phyloP scores from a whole-genome alignment of 2,329 filamentous ascomycete species.

The Trichoderma endophyticum region DNA sequence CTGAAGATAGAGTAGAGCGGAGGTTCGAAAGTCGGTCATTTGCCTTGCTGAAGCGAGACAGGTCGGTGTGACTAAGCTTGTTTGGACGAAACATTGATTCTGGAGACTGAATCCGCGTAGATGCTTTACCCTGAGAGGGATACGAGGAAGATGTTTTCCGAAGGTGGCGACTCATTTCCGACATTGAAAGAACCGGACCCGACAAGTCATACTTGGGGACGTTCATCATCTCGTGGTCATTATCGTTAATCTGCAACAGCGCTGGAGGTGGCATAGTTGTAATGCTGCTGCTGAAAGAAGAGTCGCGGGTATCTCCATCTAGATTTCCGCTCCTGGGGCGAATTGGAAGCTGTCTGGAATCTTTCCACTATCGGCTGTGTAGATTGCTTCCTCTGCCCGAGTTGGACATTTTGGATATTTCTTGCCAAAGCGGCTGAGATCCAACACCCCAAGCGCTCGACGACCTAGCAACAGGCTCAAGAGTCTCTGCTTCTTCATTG shows the following conservation, averaged over 20 bases:
- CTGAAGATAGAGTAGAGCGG: conserved; percentile 22
- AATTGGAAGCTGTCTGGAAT: background rate
- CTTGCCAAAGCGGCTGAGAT: conserved; percentile 19
- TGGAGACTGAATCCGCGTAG: conserved; percentile 30
- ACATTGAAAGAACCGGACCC: background rate
- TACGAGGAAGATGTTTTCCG: conserved; percentile 35
- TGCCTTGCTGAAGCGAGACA: conserved; percentile 30
- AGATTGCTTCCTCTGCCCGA: background rate
- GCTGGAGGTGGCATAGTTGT: background rate
- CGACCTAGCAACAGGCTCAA: conserved; percentile 11
- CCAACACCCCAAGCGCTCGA: conserved; percentile 19
- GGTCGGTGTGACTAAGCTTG: conserved; percentile 28
- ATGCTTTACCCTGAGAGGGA: conserved; percentile 25
- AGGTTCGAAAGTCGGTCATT: conserved; percentile 32
- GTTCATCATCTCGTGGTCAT: conserved; percentile 23
- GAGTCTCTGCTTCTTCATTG: background rate
- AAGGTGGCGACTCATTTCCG: conserved; percentile 1
- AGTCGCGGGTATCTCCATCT: background rate
- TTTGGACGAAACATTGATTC: conserved; percentile 23
- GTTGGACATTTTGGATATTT: conserved; percentile 1
- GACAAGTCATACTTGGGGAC: conserved; percentile 16
- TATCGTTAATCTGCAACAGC: conserved; percentile 10
- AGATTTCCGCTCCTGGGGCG: background rate
- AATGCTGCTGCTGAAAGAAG: conserved; percentile 15
- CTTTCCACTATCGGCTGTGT: conserved; percentile 8